These are phyloP conservation scores for Lignosus rhinocerotis DNA, from an alignment of 1,284 basidiomycete species.

Conservation along the genomic window DNA sequence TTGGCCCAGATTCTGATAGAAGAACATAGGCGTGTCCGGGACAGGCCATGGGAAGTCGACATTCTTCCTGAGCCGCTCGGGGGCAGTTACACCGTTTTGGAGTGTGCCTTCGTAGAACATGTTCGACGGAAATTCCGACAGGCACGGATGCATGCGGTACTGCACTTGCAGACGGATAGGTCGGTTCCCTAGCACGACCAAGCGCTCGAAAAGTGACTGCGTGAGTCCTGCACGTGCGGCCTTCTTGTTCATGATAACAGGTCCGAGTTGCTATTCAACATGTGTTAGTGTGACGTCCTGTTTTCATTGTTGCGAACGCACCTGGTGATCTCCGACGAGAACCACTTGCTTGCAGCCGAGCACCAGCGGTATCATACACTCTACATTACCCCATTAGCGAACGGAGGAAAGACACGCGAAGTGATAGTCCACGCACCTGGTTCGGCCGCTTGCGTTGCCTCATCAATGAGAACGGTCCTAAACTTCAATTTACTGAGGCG, in stretches of 20 bases:
- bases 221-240: slow-evolving; percentile 96
- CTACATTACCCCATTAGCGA: slow-evolving; percentile 41
- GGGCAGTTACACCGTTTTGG: slow-evolving; percentile 99
- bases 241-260: slow-evolving; percentile 99
- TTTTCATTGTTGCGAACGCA: slow-evolving; percentile 29
- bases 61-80: slow-evolving; percentile 94
- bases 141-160: slow-evolving; percentile 99
- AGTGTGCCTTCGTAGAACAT: slow-evolving; percentile 99
- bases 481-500: slow-evolving; percentile 96
- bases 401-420: neutral
- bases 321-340: slow-evolving; percentile 95
- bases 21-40: slow-evolving; percentile 99
- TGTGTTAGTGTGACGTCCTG: slow-evolving; percentile 15
- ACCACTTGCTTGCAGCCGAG: slow-evolving; percentile 99
- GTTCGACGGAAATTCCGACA: slow-evolving; percentile 99
- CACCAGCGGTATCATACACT: slow-evolving; percentile 99
- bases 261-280: slow-evolving; percentile 81
- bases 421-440: slow-evolving; percentile 64
- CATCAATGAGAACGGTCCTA: slow-evolving; percentile 97
- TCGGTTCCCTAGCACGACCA: slow-evolving; percentile 93
- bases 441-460: slow-evolving; percentile 98
- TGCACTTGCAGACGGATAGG: slow-evolving; percentile 99
- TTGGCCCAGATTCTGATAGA: slow-evolving; percentile 98
- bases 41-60: slow-evolving; percentile 99
- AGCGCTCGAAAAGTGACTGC: slow-evolving; percentile 96